Evolutionary conservation across 352 stramenopile species (phyloP), one percentile per base, ranked within the genome.

Genomic region (Elongisporangium anandrum): DNA sequence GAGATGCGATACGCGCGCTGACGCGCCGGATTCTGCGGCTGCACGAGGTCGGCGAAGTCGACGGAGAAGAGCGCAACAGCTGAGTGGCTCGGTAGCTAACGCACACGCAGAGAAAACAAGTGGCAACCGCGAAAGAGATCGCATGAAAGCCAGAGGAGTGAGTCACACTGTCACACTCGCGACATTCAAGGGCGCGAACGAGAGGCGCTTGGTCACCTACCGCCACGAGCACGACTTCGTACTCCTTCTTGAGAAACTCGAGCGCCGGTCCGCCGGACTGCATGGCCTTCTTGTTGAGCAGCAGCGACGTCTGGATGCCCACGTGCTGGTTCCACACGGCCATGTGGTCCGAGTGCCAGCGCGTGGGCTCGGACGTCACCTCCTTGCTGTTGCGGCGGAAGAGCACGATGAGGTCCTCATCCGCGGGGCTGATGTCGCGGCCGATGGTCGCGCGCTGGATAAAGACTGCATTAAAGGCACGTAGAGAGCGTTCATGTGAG

Each of bases 341-440:
- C 23, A 84, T 75, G 58, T 92, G 82, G 24, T 90, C 82, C 41
- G 65, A 56, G 50, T 75, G 75, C 82, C 82, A 92, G 13, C 65
- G 78, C 54, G 78, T 81, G 13, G 82, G 77, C 57, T 90, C 75
- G 12, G 78, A 89, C 60, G 78, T 85, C 41, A 92, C 70, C 60
- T 92, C 82, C 60, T 92, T 92, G 61, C 70, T 84, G 64, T 92
- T 92, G 63, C 82, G 82, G 16, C 82, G 80, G 65, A 92, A 90
- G 51, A 92, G 77, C 63, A 92, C 82, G 68, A 92, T 85, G 57
- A 92, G 68, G 54, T 90, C 77, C 34, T 88, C 73, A 56, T 92
- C 82, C n/a, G 63, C 67, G 16, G 82, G 70, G 51, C 72, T 86
- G 67, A 90, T 89, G 63, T 92, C 82, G 54, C 72, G 76, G 5